phyloP scores from a whole-genome alignment of 192 early-diverging fungal genomes.

The Spizellomyces sp. region DNA sequence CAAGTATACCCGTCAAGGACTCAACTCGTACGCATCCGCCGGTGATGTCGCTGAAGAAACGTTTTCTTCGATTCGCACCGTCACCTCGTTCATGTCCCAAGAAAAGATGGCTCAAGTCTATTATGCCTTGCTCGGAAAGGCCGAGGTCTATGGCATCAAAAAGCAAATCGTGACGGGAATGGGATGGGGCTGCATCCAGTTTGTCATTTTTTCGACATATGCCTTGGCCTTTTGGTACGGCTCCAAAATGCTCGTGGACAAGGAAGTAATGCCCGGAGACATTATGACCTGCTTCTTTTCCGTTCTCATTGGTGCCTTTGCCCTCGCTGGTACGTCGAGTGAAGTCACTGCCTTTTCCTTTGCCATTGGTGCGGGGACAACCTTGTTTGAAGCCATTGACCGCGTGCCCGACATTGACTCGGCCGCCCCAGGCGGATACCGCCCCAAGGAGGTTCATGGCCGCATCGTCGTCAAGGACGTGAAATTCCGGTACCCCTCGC shows the following conservation, averaged over 20 bases:
- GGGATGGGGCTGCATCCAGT: slow-evolving; percentile 33
- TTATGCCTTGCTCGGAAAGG: slow-evolving; percentile 20
- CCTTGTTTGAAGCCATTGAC: slow-evolving; percentile 81
- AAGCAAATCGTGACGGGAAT: slow-evolving; percentile 50
- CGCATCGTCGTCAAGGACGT: slow-evolving; percentile 49
- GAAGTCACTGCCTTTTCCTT: slow-evolving; percentile 75
- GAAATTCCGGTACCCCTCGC: slow-evolving; percentile 63
- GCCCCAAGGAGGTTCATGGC: slow-evolving; percentile 35
- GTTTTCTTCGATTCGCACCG: slow-evolving; percentile 45
- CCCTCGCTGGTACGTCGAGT: slow-evolving; percentile 70
- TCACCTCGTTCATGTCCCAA: slow-evolving; percentile 44
- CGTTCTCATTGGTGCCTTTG: slow-evolving; percentile 81
- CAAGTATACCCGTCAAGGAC: slow-evolving; percentile 35
- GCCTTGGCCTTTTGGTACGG: slow-evolving; percentile 59
- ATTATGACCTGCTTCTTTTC: slow-evolving; percentile 88
- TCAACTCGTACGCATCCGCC: slow-evolving; percentile 35
- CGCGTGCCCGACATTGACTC: slow-evolving; percentile 76
- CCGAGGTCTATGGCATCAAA: slow-evolving; percentile 44
- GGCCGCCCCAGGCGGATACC: slow-evolving; percentile 27
- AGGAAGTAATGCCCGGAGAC: slow-evolving; percentile 42
- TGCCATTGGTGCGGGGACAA: slow-evolving; percentile 79
- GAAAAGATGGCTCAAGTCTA: slow-evolving; percentile 33
- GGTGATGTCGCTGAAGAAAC: slow-evolving; percentile 51
- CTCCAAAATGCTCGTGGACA: slow-evolving; percentile 45
- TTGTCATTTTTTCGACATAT: slow-evolving; percentile 28